These are phyloP conservation scores for Diplodia scrobiculata DNA, from an alignment of 2,329 filamentous ascomycete species.

Conservation along the genomic window DNA sequence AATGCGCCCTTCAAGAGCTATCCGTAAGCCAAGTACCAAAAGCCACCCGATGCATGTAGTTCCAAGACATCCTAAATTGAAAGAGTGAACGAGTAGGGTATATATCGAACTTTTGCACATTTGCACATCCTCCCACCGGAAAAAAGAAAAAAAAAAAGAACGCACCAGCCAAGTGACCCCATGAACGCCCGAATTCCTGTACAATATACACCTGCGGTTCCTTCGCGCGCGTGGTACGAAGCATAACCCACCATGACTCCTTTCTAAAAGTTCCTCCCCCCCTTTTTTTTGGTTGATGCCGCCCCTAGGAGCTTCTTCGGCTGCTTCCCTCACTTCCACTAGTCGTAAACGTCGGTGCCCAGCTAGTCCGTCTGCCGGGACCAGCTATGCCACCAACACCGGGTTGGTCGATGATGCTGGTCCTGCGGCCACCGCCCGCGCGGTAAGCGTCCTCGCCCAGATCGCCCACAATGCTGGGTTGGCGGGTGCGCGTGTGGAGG, in stretches of 20 bases:
- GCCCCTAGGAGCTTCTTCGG: background rate
- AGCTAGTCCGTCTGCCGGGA: background rate
- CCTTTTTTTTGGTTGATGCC: background rate
- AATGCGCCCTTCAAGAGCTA: background rate
- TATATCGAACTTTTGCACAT: conserved; percentile 21
- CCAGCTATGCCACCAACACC: conserved; percentile 5
- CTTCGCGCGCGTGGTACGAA: background rate
- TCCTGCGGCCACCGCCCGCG: conserved; percentile 7
- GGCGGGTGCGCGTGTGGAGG: conserved; percentile 26
- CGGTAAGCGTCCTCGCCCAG: conserved; percentile 7
- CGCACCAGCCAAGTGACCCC: background rate
- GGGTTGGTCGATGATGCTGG: conserved; percentile 5
- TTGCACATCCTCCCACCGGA: background rate
- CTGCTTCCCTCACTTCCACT: conserved; percentile 6
- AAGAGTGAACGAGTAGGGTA: conserved; percentile 26
- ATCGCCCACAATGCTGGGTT: conserved; percentile 20
- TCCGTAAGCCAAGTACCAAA: background rate
- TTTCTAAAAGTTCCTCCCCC: background rate
- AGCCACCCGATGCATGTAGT: background rate
- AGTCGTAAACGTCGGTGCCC: conserved; percentile 4
- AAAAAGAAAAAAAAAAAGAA: background rate
- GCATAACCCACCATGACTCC: background rate
- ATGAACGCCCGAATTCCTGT: background rate
- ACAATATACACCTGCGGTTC: background rate
- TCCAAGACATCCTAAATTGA: background rate